Percentiles rank a stretch among this genome's conserved stretches.
Conservation (phyloP, 2,329 filamentous ascomycete genomes). For the Huntiella moniliformis region DNA sequence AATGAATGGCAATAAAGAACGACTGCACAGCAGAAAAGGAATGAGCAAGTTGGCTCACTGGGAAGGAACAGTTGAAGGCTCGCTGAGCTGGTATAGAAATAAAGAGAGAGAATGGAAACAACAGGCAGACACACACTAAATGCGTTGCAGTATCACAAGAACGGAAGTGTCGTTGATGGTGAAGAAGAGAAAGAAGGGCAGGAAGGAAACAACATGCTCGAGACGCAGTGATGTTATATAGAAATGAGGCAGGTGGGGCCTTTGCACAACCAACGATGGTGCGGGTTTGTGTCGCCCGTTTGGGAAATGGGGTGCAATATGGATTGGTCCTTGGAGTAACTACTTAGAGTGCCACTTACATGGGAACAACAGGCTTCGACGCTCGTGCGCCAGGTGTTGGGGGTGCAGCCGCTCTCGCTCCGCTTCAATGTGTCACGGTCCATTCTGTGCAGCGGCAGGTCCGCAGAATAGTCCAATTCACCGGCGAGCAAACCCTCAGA, state of each 20-base stretch:
- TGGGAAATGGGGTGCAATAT: too few relatives aligned
- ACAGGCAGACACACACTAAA: constrained; percentile 11
- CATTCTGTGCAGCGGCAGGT: neutral
- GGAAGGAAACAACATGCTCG: neutral
- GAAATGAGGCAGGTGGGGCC: neutral
- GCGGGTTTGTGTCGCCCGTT: too few relatives aligned
- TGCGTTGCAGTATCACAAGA: constrained; percentile 12
- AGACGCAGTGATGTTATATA: constrained; percentile 4
- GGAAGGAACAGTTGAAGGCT: constrained; percentile 6
- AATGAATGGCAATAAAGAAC: constrained; percentile 3
- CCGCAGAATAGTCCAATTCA: neutral
- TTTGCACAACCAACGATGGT: too few relatives aligned
- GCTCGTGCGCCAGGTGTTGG: constrained; percentile 1
- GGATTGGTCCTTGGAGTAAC: too few relatives aligned
- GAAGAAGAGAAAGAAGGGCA: constrained; percentile 8
- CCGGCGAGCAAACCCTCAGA: constrained; percentile 1
- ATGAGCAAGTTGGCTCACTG: neutral
- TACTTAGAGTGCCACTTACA: constrained; percentile 2
- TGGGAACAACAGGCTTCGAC: constrained; percentile 1
- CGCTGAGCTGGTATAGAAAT: neutral
- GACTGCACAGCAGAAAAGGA: constrained; percentile 11
- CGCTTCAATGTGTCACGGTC: neutral
- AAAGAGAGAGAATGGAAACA: constrained; percentile 2
- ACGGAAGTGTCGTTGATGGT: constrained; percentile 12
- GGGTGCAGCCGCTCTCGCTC: neutral